Evolutionary conservation across 192 early-diverging fungal species (phyloP).

Genomic region (Rhizoclosmatium sp.): DNA sequence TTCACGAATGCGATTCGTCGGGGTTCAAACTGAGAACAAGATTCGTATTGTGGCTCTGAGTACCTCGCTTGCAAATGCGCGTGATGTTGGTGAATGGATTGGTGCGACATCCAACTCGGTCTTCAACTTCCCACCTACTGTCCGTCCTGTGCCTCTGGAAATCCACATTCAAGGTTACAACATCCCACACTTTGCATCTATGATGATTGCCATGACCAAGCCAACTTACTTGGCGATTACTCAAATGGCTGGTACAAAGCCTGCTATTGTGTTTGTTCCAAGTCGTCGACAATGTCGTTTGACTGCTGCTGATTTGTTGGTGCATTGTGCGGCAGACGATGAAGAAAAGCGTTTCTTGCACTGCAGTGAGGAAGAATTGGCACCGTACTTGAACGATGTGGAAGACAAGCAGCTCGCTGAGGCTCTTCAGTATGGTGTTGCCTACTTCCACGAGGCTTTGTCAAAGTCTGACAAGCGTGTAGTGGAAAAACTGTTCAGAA

Average conservation of each 20-base stretch:
- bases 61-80: conserved; percentile 93
- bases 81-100: conserved; percentile 98
- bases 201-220: conserved; percentile 94
- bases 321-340: conserved; percentile 81
- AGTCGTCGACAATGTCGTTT: conserved; percentile 85
- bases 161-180: conserved; percentile 93
- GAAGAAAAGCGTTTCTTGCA: conserved; percentile 77
- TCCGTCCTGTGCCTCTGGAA: conserved; percentile 93
- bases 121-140: conserved; percentile 96
- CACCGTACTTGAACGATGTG: conserved; percentile 66
- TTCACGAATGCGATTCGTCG: conserved; percentile 93
- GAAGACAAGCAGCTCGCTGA: conserved; percentile 77
- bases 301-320: conserved; percentile 87
- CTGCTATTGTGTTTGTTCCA: conserved; percentile 93
- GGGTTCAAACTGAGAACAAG: conserved; percentile 74
- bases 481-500: conserved; percentile 78
- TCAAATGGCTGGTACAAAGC: conserved; percentile 61
- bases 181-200: conserved; percentile 91
- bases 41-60: conserved; percentile 94
- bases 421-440: conserved; percentile 82
- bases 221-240: conserved; percentile 83
- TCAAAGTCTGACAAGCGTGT: conserved; percentile 73
- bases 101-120: conserved; percentile 76
- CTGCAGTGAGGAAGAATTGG: conserved; percentile 69
- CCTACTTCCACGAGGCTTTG: conserved; percentile 91